Conservation (phyloP, 352 stramenopile species). For the Phytophthora boehmeriae region DNA sequence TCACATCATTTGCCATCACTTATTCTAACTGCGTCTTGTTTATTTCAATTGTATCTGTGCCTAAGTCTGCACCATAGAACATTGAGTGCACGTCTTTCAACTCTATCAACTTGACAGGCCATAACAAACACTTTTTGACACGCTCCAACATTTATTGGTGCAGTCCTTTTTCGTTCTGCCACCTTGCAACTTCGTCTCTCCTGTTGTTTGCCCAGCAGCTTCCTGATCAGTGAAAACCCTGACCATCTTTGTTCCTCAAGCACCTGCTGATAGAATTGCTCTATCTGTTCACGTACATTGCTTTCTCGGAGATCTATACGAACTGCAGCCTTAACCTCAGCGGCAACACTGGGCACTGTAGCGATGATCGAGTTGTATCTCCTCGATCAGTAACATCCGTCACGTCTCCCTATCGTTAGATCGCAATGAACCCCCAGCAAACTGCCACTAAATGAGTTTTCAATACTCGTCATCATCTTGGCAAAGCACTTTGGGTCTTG, state of each 20-base stretch:
- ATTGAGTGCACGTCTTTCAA: conserved; percentile 9
- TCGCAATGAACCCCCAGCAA: neutral
- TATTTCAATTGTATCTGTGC: conserved; percentile 3
- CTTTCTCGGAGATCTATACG: neutral
- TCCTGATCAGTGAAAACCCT: neutral
- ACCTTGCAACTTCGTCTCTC: neutral
- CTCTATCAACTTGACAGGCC: neutral
- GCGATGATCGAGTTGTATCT: neutral
- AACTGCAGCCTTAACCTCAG: neutral
- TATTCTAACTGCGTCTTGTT: neutral
- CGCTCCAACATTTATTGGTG: conserved; percentile 4
- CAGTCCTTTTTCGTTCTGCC: neutral
- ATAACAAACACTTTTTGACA: conserved; percentile 7
- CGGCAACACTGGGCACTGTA: neutral
- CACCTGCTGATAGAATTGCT: neutral
- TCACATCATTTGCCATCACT: neutral
- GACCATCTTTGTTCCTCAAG: neutral
- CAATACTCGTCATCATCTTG: neutral
- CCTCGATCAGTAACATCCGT: neutral
- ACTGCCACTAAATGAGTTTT: neutral
- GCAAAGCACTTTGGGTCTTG: neutral
- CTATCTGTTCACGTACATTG: neutral
- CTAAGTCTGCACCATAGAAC: conserved; percentile 9
- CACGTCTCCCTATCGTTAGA: neutral
- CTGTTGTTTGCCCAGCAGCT: conserved; percentile 2